Evolutionary conservation across 2,329 filamentous ascomycete genomes (phyloP), one percentile per base, ranked within the genome.

Genomic region (Akanthomyces muscarius): DNA sequence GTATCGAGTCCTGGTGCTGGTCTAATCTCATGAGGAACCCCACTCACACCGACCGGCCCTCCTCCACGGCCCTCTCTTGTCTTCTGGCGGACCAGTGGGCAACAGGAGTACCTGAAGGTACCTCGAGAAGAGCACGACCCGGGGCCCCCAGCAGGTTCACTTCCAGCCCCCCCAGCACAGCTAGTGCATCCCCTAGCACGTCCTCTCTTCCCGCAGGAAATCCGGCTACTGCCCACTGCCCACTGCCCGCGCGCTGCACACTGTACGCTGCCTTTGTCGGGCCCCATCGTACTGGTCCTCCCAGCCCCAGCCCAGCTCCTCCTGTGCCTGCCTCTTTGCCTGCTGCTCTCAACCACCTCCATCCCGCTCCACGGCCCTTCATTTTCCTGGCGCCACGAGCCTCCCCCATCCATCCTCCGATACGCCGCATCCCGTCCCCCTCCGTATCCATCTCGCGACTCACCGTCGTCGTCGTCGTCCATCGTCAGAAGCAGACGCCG

Each of bases 21-120:
- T 69, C 69, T 79, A 78, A 80, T 80, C 76, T 80, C 74, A 71
- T 71, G 65, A 67, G 65, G 63, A 70, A 75, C 74, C 70, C 73
- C 75, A 78, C 75, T 71, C 77, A 78, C 72, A 77, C 76, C 71
- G 69, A 59, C 61, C 38, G 65, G 30, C 45, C 52, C n/a, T n/a
- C 52, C 61, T 55, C 56, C 52, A 48, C 28, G 54, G 38, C 13
- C 52, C 57, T 21, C 18, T 56, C 56, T 41, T 25, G 56, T 38
- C 45, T 10, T 36, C 33, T 36, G 33, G 33, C 33, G 33, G 33
- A 36, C 33, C 33, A 36, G 7, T 36, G 33, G 21, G 47, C 53
- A 54, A 59, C 57, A 54, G 54, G 45, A 38, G 48, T 64, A 64
- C 57, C 48, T 23, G 48, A 58, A 50, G 59, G 65, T 62, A 54